Base-by-base conservation (phyloP, 352 stramenopile species). In the Peronospora belbahrii region DNA sequence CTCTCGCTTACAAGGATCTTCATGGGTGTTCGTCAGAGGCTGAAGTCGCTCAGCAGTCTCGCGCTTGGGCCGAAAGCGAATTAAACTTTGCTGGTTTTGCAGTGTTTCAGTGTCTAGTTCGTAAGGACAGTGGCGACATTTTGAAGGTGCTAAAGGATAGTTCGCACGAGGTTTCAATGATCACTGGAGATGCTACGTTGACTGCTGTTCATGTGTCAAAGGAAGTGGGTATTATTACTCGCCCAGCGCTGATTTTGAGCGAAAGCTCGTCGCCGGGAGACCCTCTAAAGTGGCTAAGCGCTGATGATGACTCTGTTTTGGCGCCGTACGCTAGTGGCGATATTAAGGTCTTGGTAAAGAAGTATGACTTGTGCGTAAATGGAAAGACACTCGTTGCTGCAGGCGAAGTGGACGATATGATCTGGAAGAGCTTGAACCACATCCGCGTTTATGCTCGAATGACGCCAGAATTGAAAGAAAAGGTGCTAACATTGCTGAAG, bases 111-210 rank as follows among this genome's bases (percentile, higher is more conserved):
- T 95, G 81, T 28, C 62, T 92, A 11, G 95, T 97, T 15, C 82
- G 98, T 23, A 99, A 99, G 70, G 93, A 98, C 72, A 98, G 95
- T 37, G 77, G 68, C 15, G 66, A 92, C 4, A 96, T 98, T 27
- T 69, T 99, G 25, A 78, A 92, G 52, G 83, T 96, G 46, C 63
- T 99, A 25, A 76, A 82, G 41, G 79, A 83, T 18, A 97, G 86
- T 52, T 88, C 82, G 13, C 94, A 99, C 61, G 49, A 76, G n/a
- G 82, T 96, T 9, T 92, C 94, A 15, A 99, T 99, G 93, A 98
- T 99, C 57, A 99, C 97, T 9, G 97, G 97, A 43, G 97, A 99
- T 67, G 87, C 88, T 25, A 88, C 95, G 7, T 74, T 98, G 20
- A 99, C 97, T 28, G 97, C 97, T 25, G 87, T 94, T 20, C 90